phyloP scores from a whole-genome alignment of 768 basidiomycete species.

The Russula brevipes region DNA sequence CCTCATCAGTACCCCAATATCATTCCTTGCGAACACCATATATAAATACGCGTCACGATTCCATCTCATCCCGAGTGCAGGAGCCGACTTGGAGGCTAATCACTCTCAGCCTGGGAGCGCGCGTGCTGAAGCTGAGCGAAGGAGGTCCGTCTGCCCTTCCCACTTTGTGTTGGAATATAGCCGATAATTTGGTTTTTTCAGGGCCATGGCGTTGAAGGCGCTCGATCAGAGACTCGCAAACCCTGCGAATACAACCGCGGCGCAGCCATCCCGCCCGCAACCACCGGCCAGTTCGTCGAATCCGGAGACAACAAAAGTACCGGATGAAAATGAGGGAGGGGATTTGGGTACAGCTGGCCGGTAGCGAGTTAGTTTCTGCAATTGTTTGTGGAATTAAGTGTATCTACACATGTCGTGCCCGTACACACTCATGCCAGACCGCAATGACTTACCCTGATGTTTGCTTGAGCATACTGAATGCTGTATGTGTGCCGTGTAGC shows the following conservation, averaged over 20 bases:
- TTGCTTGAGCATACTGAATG: not conserved
- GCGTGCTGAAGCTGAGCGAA: conserved; percentile 92
- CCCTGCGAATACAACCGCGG: conserved; percentile 29
- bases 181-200: conserved; percentile 31
- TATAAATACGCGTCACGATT: conserved; percentile 62
- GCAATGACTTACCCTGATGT: not conserved
- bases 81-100: conserved; percentile 65
- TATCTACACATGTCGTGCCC: conserved; percentile 6
- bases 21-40: conserved; percentile 59
- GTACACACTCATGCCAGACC: conserved; percentile 1
- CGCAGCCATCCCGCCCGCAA: conserved; percentile 10
- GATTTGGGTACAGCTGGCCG: conserved; percentile 11
- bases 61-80: conserved; percentile 64
- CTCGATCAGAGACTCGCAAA: conserved; percentile 87
- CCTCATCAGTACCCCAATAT: conserved; percentile 59
- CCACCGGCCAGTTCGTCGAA: conserved; percentile 13
- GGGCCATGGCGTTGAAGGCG: conserved; percentile 94
- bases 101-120: conserved; percentile 78
- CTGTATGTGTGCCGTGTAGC: not conserved
- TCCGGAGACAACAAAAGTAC: conserved; percentile 14
- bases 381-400: conserved; percentile 6
- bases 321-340: conserved; percentile 17
- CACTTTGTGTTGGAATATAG: not conserved
- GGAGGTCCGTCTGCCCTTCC: conserved; percentile 56
- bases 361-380: conserved; percentile 3